Conservation (phyloP, 2,329 filamentous ascomycete genomes). For the Fusarium veterinarium region DNA sequence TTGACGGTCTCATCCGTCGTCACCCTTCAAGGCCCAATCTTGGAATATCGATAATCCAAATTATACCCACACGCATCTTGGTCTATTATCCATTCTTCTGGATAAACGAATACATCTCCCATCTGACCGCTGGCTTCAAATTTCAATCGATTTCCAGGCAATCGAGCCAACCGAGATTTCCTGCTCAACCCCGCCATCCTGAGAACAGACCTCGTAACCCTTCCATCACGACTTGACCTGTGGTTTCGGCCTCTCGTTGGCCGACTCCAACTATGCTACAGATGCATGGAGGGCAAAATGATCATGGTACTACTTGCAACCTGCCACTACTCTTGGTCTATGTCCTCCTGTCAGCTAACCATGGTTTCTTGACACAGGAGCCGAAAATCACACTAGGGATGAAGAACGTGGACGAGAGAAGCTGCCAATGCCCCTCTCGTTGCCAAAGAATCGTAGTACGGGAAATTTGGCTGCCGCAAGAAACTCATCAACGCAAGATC, state of each 20-base stretch:
- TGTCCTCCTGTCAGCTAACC: constrained; percentile 38
- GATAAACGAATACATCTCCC: constrained; percentile 7
- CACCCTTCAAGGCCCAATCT: constrained; percentile 26
- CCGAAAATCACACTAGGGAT: constrained; percentile 49
- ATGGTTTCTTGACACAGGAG: constrained; percentile 42
- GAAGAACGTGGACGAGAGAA: constrained; percentile 58
- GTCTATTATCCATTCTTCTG: neutral
- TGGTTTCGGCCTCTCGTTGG: constrained; percentile 37
- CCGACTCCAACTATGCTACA: constrained; percentile 56
- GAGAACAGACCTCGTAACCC: constrained; percentile 30
- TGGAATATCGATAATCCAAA: constrained; percentile 34
- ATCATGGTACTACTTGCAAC: constrained; percentile 51
- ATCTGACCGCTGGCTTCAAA: constrained; percentile 24
- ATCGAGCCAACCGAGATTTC: constrained; percentile 42
- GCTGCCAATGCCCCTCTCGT: constrained; percentile 59
- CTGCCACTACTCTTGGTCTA: constrained; percentile 10
- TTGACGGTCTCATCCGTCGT: constrained; percentile 23
- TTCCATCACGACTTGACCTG: constrained; percentile 30
- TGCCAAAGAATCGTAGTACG: constrained; percentile 75
- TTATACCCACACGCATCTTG: constrained; percentile 7
- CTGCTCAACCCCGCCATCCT: constrained; percentile 44
- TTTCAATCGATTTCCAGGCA: constrained; percentile 26
- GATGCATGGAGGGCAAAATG: constrained; percentile 56
- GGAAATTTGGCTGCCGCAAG: constrained; percentile 65
- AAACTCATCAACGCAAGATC: constrained; percentile 61